A percentile compares a stretch with the other conserved stretches of the same genome.
These are phyloP conservation scores for Elaeagnus macrophylla DNA, from an alignment of 306 rosid species.

Conservation along the genomic window DNA sequence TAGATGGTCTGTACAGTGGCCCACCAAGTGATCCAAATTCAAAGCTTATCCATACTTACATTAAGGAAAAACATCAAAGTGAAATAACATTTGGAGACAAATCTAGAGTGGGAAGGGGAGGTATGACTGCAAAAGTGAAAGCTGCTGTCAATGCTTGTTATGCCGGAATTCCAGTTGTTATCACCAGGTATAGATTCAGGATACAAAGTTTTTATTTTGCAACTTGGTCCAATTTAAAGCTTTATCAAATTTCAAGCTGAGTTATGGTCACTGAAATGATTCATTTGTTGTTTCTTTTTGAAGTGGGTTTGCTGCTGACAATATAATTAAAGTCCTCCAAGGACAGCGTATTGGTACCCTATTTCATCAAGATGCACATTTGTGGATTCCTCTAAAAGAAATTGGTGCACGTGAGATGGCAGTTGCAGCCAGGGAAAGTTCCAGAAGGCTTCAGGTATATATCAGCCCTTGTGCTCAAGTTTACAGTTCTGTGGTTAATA, in stretches of 20 bases:
- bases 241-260: neutral
- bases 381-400: conserved; percentile 61
- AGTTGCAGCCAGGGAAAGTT: conserved; percentile 93
- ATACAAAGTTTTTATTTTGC: too few relatives aligned
- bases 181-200: conserved; percentile 55
- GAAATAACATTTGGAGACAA: conserved; percentile 97
- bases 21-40: conserved; percentile 96
- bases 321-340: conserved; percentile 69
- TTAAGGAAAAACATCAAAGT: conserved; percentile 78
- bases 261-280: conserved; percentile 7
- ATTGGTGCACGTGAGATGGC: conserved; percentile 82
- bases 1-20: conserved; percentile 90
- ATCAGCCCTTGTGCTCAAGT: neutral
- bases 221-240: too few relatives aligned
- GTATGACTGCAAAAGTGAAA: conserved; percentile 98
- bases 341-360: conserved; percentile 88
- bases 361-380: conserved; percentile 82
- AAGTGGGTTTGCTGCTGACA: conserved; percentile 75
- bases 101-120: conserved; percentile 98
- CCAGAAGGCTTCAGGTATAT: conserved; percentile 84
- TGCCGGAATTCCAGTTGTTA: conserved; percentile 93
- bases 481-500: neutral
- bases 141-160: conserved; percentile 84
- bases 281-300: conserved; percentile 17
- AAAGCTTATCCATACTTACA: conserved; percentile 79